Conservation (phyloP, 805 yeast genomes). For the Candida berthetii region DNA sequence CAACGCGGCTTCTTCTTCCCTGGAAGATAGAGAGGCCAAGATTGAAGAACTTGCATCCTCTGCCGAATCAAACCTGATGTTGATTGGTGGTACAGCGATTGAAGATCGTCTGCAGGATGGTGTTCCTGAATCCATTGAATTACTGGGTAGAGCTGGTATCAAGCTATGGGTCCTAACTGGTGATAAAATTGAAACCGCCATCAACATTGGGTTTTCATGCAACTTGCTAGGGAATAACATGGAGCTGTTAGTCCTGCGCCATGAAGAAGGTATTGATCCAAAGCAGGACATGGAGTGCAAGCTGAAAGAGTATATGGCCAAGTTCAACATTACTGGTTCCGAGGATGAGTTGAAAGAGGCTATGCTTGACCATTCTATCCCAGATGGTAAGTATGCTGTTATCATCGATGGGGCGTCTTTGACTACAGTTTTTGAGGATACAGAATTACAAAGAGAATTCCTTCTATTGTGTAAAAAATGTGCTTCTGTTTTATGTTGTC, state of each 20-base stretch:
- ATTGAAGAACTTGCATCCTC: conserved; percentile 70
- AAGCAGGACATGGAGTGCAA: conserved; percentile 32
- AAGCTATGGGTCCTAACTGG: conserved; percentile 83
- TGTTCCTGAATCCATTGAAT: conserved; percentile 75
- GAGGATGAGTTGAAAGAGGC: conserved; percentile 48
- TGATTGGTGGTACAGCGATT: conserved; percentile 83
- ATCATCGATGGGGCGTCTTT: conserved; percentile 78
- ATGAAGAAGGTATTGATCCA: conserved; percentile 25
- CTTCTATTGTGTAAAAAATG: conserved; percentile 72
- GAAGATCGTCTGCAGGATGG: conserved; percentile 83
- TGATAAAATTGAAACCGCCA: conserved; percentile 82
- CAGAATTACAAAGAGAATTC: conserved; percentile 46
- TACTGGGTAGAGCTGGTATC: conserved; percentile 68
- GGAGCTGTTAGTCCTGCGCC: conserved; percentile 59
- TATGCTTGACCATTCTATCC: conserved; percentile 58
- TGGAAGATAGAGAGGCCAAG: conserved; percentile 60
- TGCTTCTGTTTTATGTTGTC: conserved; percentile 72
- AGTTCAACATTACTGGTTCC: conserved; percentile 54
- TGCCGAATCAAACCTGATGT: conserved; percentile 56
- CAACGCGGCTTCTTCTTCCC: conserved; percentile 57
- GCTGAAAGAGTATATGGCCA: conserved; percentile 36
- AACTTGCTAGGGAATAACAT: conserved; percentile 65
- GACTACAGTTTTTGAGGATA: conserved; percentile 38
- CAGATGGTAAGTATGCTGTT: conserved; percentile 59
- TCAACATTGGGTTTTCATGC: conserved; percentile 78